A percentile compares a stretch with the other conserved stretches of the same genome.
Evolutionary conservation across 2,329 filamentous ascomycete genomes (phyloP).

Genomic region (Hymenoscyphus albidus): DNA sequence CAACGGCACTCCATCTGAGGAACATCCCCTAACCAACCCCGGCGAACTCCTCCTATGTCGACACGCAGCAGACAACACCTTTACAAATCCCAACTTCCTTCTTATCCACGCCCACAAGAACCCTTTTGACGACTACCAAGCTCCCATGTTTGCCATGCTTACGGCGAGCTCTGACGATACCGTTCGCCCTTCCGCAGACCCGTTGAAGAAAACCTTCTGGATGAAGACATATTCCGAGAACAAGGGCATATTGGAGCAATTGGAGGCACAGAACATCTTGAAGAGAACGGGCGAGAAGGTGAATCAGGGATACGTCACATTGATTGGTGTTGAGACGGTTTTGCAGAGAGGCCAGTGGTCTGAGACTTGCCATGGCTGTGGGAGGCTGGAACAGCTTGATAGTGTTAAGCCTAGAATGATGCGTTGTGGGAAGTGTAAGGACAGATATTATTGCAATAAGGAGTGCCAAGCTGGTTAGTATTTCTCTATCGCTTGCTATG

Average conservation of each 20-base stretch:
- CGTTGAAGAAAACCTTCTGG: conserved; percentile 13
- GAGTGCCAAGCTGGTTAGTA: conserved; percentile 9
- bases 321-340: conserved; percentile 8
- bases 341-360: conserved; percentile 8
- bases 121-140: conserved; percentile 11
- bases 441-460: conserved; percentile 9
- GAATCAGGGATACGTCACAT: conserved; percentile 6
- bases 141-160: conserved; percentile 9
- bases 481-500: too few relatives aligned
- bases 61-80: conserved; percentile 8
- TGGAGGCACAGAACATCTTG: conserved; percentile 6
- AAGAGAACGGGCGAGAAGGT: conserved; percentile 6
- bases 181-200: background rate
- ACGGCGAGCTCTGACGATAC: conserved; percentile 9
- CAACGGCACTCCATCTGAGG: conserved; percentile 7
- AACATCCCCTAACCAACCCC: conserved; percentile 11
- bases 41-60: conserved; percentile 10
- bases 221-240: conserved; percentile 19
- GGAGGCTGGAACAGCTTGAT: conserved; percentile 3
- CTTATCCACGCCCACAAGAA: conserved; percentile 10
- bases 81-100: conserved; percentile 13
- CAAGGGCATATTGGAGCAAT: conserved; percentile 6
- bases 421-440: conserved; percentile 7
- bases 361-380: conserved; percentile 4
- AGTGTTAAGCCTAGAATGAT: conserved; percentile 5